phyloP scores from a whole-genome alignment of 129 eudicot genomes.

The Centella asiatica region DNA sequence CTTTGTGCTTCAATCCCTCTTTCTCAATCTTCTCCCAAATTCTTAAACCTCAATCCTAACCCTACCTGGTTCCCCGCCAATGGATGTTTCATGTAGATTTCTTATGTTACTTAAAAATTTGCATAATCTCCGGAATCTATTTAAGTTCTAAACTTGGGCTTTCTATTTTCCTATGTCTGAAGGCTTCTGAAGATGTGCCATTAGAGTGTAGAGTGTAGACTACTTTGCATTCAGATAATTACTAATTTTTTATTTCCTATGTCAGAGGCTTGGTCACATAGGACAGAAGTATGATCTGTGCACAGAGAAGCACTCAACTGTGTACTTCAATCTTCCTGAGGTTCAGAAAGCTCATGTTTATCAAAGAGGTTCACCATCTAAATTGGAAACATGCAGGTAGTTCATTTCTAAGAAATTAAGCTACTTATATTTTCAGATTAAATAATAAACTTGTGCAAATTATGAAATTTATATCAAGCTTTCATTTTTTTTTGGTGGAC shows the following conservation, averaged over 20 bases:
- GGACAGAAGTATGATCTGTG: constrained; percentile 88
- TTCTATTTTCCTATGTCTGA: too few species aligned
- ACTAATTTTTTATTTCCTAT: constrained; percentile 11
- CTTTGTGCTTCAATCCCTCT: too few species aligned
- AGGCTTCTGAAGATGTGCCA: neutral
- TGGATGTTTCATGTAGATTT: too few species aligned
- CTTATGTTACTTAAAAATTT: too few species aligned
- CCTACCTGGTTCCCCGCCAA: too few species aligned
- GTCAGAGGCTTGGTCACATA: constrained; percentile 53
- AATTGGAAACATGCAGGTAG: constrained; percentile 93
- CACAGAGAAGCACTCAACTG: constrained; percentile 74
- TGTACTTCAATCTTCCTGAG: constrained; percentile 84
- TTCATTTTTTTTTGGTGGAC: neutral
- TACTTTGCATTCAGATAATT: constrained; percentile 10
- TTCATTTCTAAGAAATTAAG: neutral
- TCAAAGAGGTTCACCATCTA: constrained; percentile 27
- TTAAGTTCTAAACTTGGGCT: too few species aligned
- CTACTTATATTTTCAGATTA: neutral
- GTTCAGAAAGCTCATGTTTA: constrained; percentile 86
- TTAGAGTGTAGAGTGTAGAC: neutral
- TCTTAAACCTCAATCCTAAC: too few species aligned
- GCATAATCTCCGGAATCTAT: too few species aligned
- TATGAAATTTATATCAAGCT: neutral
- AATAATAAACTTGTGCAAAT: neutral
- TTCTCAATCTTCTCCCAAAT: too few species aligned